phyloP scores from a whole-genome alignment of 73 alveolate species.

The Diophrys sp. region DNA sequence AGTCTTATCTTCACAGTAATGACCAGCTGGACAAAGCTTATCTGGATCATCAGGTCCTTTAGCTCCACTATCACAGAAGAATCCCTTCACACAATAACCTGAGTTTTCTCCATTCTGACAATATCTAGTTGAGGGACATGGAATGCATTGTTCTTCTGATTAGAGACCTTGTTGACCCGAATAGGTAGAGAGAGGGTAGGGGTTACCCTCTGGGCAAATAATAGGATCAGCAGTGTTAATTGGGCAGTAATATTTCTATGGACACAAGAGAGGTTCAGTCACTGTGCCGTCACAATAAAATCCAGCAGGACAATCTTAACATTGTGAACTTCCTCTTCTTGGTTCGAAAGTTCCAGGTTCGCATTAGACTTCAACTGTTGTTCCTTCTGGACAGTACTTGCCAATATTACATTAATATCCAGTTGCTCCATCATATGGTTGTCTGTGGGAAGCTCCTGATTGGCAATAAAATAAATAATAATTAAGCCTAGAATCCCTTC shows the following conservation, averaged over 20 bases:
- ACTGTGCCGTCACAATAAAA: constrained; percentile 45
- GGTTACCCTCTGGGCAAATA: constrained; percentile 57
- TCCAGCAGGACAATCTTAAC: constrained; percentile 58
- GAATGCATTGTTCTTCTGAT: constrained; percentile 27
- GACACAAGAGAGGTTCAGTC: constrained; percentile 47
- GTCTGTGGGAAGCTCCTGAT: constrained; percentile 36
- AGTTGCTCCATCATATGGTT: constrained; percentile 55
- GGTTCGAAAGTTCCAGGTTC: constrained; percentile 59
- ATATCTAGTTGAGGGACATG: constrained; percentile 38
- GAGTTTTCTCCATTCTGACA: constrained; percentile 40
- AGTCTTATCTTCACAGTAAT: constrained; percentile 33
- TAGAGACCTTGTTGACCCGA: constrained; percentile 19
- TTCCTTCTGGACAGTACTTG: constrained; percentile 58
- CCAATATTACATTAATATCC: constrained; percentile 46
- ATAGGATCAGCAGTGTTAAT: too few relatives aligned
- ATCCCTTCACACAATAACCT: constrained; percentile 57
- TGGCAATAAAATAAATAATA: too few relatives aligned
- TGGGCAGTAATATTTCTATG: constrained; percentile 56
- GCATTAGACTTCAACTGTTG: constrained; percentile 33
- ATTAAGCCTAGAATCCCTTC: constrained; percentile 54
- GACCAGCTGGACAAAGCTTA: constrained; percentile 50
- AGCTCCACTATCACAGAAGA: constrained; percentile 53
- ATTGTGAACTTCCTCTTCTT: constrained; percentile 35
- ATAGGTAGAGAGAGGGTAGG: constrained; percentile 22
- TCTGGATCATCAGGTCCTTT: constrained; percentile 21